Evolutionary conservation across 1,284 basidiomycete species (phyloP), one percentile per base, ranked within the genome.

Genomic region (Apiotrichum siamense): DNA sequence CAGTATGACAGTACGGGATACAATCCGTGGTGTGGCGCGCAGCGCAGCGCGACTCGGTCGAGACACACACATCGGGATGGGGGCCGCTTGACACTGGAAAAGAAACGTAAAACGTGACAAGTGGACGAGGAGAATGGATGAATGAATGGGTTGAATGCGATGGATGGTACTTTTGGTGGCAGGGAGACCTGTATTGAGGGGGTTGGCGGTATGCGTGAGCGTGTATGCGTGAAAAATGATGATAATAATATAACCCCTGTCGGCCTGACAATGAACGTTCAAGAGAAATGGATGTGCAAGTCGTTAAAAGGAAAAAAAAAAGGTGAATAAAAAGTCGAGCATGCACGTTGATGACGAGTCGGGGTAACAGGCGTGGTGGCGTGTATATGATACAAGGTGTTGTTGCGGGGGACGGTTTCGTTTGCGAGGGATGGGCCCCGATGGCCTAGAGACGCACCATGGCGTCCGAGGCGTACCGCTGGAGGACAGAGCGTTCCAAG

Each of bases 391-490:
- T 47, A 47, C 46, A 47, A 47, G 31, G 10, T 41, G 39, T 17
- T 26, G 39, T 25, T 17, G 24, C n/a, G 13, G 24, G 25, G n/a
- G n/a, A 20, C 26, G 23, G 20, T 44, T 29, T 33, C 35, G n/a
- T 36, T 36, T n/a, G n/a, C n/a, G n/a, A n/a, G n/a, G n/a, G n/a
- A n/a, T n/a, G n/a, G n/a, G n/a, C n/a, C n/a, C n/a, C n/a, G n/a
- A 20, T 27, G 17, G n/a, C 10, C 31, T 31, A 54, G 21, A 27
- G 44, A 4, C 40, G 44, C 29, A 47, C 44, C 32, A 45, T 44
- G 21, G 54, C 47, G 44, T 52, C 55, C 12, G 55, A 54, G 18
- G 46, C 49, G 33, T 43, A 43, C 21, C 55, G 55, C 44, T 54
- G 52, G 13, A 57, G 40, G 3, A 37, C 44, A 21, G 39, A 24